Base-by-base conservation (phyloP, 2,329 filamentous ascomycete species). In the Fusarium floridanum region DNA sequence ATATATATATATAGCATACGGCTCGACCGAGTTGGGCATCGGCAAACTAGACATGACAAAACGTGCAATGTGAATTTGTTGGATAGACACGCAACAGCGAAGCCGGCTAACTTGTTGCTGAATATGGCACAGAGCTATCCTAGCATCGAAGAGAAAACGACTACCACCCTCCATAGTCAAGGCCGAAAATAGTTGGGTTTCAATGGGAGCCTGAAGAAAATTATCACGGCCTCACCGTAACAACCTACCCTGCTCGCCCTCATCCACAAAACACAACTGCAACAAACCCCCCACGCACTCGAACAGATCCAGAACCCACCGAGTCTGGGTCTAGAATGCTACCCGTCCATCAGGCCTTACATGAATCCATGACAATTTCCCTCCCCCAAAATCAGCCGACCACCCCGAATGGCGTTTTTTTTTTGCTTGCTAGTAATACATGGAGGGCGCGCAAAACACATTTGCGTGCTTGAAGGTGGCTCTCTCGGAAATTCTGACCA, bases 321-420 rank as follows among this genome's bases (percentile, higher is more conserved):
- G 11, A 34, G 17, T 7, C 32, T 9, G 3, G 20, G 32, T 37
- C 53, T 37, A 36, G 32, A 57, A 36, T 20, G 17, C 4, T 32
- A 56, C 27, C 53, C 29, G 14, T 29, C 57, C 20, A 20, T 41
- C 14, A 3, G 6, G 27, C 39, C 17, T 61, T 61, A 7, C 39
- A 45, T 5, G 16, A 61, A 65, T 64, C 29, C 20, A 53, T 64
- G 50, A 55, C 57, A 61, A 61, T 22, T 9, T 7, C 55, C 29
- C 24, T n/a, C n/a, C 17, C 45, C 22, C 22, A 32, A 36, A 36
- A 37, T 56, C 34, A 50, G 50, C 45, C 11, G 29, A 56, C 37
- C 45, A 69, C 22, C 22, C 24, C 24, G 56, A 43, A 43, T 56
- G 39, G 57, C 32, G 37, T 10, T 17, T 39, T 20, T n/a, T 32